Base-by-base conservation (phyloP, 2,329 filamentous ascomycete species). In the Ascochyta viciae-villosae region DNA sequence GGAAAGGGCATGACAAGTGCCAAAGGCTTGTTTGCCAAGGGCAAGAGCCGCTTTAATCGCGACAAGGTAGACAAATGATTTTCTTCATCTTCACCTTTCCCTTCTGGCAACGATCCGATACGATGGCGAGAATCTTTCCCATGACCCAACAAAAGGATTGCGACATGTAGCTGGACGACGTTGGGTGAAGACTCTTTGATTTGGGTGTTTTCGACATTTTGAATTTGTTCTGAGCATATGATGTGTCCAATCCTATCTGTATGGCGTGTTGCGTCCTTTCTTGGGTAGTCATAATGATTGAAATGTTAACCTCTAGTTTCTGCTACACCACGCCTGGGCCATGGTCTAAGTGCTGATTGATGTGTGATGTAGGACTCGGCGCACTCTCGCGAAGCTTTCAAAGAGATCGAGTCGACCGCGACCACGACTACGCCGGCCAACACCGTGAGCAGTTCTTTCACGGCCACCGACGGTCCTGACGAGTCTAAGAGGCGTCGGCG, bases 21-120 rank as follows among this genome's bases (percentile, higher is more conserved):
- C 44, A 96, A 96, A 80, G 94, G 93, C 48, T 77, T 97, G 62
- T 88, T 97, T 75, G 92, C 90, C 63, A 96, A 96, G 79, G 91
- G 93, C 65, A 94, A 90, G 79, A 94, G 85, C 78, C 94, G 91
- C 77, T 87, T 96, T 70, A 81, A 81, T 74, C 77, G 77, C 72
- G 91, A 95, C 77, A 96, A 96, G 91, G 90, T 93, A 90, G 92
- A 91, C 87, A 80, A 82, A 84, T 87, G 80, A 89, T 81, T 85
- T 84, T 77, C 70, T 74, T 71, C 50, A 16, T 59, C 39, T 56
- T 40, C 63, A 47, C 55, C 60, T 54, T 44, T 60, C 58, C 47
- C 47, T 49, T 37, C 46, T 50, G 50, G 42, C 40, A 31, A 61
- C 47, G 50, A 54, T 15, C 29, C 26, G 53, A 63, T 51, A 10